Evolutionary conservation across 2,329 filamentous ascomycete genomes (phyloP).

Genomic region (Neofusicoccum cordaticola): DNA sequence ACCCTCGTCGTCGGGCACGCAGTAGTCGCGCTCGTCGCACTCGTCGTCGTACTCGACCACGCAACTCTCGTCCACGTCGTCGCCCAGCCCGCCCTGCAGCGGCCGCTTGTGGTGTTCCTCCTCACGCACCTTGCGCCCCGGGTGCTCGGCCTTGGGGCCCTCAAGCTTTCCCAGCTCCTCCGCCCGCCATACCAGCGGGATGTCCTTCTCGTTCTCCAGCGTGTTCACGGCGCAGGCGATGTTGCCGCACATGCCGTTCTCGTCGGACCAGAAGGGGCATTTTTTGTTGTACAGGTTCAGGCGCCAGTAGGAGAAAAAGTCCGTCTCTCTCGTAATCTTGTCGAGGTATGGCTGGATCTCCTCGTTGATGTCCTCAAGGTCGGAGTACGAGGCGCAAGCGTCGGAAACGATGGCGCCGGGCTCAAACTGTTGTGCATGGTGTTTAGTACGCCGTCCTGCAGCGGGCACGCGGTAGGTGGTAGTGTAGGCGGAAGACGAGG

Average conservation of each 20-base stretch:
- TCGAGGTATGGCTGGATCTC: conserved; percentile 73
- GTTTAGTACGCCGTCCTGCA: neutral
- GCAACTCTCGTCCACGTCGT: conserved; percentile 88
- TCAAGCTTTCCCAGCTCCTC: conserved; percentile 89
- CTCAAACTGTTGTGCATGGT: conserved; percentile 63
- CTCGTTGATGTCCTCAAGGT: conserved; percentile 79
- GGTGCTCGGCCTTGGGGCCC: conserved; percentile 87
- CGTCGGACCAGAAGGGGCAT: conserved; percentile 95
- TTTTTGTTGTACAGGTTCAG: conserved; percentile 91
- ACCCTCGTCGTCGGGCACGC: conserved; percentile 90
- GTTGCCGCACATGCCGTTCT: conserved; percentile 92
- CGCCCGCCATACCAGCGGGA: conserved; percentile 86
- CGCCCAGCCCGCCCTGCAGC: conserved; percentile 77
- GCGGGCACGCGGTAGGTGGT: conserved; percentile 5
- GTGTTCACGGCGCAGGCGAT: conserved; percentile 95
- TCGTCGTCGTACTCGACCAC: conserved; percentile 97
- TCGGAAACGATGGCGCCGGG: conserved; percentile 87
- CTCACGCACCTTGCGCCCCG: conserved; percentile 69
- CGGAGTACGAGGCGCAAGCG: conserved; percentile 89
- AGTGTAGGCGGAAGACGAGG: conserved; percentile 23
- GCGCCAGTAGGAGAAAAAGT: conserved; percentile 98
- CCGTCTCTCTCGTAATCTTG: conserved; percentile 79
- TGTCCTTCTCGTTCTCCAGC: conserved; percentile 90
- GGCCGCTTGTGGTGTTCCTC: conserved; percentile 68
- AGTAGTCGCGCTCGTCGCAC: conserved; percentile 95